Evolutionary conservation across 176 grass and related monocot species (phyloP).

Genomic region (Avena atlantica): DNA sequence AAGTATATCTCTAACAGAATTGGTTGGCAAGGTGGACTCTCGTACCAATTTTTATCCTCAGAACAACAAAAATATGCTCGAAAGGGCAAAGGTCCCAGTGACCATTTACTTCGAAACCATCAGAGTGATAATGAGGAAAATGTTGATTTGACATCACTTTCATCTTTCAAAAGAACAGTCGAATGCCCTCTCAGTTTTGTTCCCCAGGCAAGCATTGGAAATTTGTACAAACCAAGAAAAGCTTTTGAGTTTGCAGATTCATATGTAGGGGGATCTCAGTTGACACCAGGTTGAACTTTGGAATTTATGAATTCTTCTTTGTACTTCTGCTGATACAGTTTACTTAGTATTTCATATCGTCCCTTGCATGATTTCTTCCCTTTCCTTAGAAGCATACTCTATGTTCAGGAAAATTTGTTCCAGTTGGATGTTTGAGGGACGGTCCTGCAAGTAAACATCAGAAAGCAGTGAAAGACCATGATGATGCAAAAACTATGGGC

Average conservation of each 20-base stretch:
- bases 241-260: constrained; percentile 46
- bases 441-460: constrained; percentile 62
- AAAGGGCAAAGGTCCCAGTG: constrained; percentile 32
- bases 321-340: constrained; percentile 41
- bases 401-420: constrained; percentile 54
- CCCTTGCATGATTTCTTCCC: constrained; percentile 28
- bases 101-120: constrained; percentile 19
- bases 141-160: constrained; percentile 68
- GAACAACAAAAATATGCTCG: constrained; percentile 6
- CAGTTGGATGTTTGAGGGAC: constrained; percentile 70
- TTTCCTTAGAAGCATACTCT: constrained; percentile 44
- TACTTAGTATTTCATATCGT: constrained; percentile 31
- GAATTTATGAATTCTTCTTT: constrained; percentile 51
- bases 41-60: constrained; percentile 46
- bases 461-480: constrained; percentile 54
- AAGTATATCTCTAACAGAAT: constrained; percentile 32
- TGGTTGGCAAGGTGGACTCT: constrained; percentile 35
- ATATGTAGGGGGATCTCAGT: constrained; percentile 43
- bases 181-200: constrained; percentile 49
- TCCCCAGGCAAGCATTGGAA: constrained; percentile 28
- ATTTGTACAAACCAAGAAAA: constrained; percentile 44
- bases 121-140: constrained; percentile 51
- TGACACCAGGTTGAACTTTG: constrained; percentile 72
- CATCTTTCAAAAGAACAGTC: constrained; percentile 52
- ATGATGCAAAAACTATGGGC: constrained; percentile 41